These are phyloP conservation scores for Yamadazyma spencermartinsiae DNA, from an alignment of 1,139 yeast species.

Conservation along the genomic window DNA sequence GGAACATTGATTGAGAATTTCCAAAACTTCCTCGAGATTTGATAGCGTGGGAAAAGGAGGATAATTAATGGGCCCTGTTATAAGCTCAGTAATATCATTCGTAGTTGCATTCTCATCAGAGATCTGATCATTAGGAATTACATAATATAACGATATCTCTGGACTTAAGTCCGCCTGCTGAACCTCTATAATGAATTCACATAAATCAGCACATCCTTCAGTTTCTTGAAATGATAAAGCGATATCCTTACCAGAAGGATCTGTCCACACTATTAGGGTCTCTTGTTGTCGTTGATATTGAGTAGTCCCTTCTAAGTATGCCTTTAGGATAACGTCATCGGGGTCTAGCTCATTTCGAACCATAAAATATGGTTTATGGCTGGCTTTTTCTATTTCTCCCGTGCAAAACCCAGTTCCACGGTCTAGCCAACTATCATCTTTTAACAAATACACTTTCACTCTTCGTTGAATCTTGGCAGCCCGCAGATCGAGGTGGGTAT, in stretches of 20 bases:
- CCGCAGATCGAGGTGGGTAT: background rate
- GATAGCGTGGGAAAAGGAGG: conserved; percentile 57
- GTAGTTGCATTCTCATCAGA: conserved; percentile 23
- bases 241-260: conserved; percentile 70
- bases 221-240: conserved; percentile 93
- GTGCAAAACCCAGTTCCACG: conserved; percentile 90
- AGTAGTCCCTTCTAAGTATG: conserved; percentile 68
- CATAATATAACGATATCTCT: conserved; percentile 71
- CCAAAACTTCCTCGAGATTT: conserved; percentile 51
- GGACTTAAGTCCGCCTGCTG: conserved; percentile 64
- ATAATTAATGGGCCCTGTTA: conserved; percentile 75
- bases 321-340: conserved; percentile 59
- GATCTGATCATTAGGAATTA: conserved; percentile 46
- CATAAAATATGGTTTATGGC: conserved; percentile 56
- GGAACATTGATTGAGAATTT: conserved; percentile 55
- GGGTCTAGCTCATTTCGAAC: conserved; percentile 73
- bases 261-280: conserved; percentile 94
- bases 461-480: conserved; percentile 52
- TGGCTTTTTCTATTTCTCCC: conserved; percentile 55
- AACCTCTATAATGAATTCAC: conserved; percentile 73
- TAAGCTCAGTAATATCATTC: conserved; percentile 66
- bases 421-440: conserved; percentile 86
- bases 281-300: conserved; percentile 95
- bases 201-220: conserved; percentile 81
- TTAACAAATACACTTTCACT: conserved; percentile 84